These are phyloP conservation scores for Backusella westeae DNA, from an alignment of 192 early-diverging fungal species.

Conservation along the genomic window DNA sequence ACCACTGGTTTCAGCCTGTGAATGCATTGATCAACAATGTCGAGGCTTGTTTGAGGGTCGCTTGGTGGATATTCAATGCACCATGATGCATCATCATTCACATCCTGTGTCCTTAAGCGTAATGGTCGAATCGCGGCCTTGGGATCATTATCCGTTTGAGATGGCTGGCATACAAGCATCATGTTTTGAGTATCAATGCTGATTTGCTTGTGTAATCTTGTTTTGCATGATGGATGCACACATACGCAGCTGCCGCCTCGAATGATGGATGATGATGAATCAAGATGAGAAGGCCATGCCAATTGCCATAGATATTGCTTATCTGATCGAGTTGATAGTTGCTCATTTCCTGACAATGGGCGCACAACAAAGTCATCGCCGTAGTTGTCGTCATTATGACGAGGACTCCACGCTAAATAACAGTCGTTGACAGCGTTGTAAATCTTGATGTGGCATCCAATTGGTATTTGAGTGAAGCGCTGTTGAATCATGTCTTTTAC, in stretches of 20 bases:
- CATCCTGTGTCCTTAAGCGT: conserved; percentile 36
- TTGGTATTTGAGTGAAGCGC: neutral
- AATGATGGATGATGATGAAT: neutral
- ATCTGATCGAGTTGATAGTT: neutral
- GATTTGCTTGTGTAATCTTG: neutral
- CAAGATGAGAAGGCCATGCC: neutral
- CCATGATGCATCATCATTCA: neutral
- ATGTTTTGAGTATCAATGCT: neutral
- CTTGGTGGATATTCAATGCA: conserved; percentile 13
- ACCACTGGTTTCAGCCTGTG: conserved; percentile 12
- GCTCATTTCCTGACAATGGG: neutral
- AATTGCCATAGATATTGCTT: neutral
- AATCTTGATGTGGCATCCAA: neutral
- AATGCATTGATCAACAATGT: conserved; percentile 20
- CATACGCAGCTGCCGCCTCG: neutral
- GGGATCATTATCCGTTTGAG: neutral
- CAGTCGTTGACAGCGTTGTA: neutral
- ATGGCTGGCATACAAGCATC: neutral
- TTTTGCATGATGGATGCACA: neutral
- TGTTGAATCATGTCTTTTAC: neutral
- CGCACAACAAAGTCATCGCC: neutral
- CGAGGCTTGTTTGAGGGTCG: conserved; percentile 1
- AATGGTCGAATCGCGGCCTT: conserved; percentile 31
- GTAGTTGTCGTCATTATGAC: neutral
- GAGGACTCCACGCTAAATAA: neutral